These are phyloP conservation scores for Papiliotrema laurentii DNA, from an alignment of 1,284 basidiomycete species.

Conservation along the genomic window DNA sequence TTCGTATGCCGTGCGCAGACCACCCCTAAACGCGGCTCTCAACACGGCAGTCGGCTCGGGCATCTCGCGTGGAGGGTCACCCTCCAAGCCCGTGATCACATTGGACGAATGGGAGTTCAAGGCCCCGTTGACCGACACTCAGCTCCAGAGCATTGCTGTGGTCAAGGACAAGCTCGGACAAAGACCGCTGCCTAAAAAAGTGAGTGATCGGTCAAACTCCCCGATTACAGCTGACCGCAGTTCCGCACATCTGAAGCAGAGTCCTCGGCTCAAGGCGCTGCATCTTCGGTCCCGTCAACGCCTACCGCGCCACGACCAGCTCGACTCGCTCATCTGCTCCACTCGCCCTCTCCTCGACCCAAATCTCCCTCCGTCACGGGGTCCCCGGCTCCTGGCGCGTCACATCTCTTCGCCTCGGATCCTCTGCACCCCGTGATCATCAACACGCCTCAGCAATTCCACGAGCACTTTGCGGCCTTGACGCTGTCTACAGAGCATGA, in stretches of 20 bases:
- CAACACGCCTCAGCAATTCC: slow-evolving; percentile 84
- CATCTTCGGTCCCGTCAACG: slow-evolving; percentile 19
- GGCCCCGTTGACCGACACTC: slow-evolving; percentile 66
- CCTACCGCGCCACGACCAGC: slow-evolving; percentile 52
- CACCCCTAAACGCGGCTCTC: slow-evolving; percentile 1
- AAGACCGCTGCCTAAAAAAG: slow-evolving; percentile 65
- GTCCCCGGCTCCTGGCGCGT: slow-evolving; percentile 25
- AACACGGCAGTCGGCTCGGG: slow-evolving; percentile 4
- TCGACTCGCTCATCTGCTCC: slow-evolving; percentile 8
- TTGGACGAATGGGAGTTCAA: slow-evolving; percentile 86
- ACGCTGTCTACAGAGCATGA: slow-evolving; percentile 82
- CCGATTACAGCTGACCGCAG: too few relatives aligned
- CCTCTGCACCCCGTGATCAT: slow-evolving; percentile 54
- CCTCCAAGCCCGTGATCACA: slow-evolving; percentile 29
- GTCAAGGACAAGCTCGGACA: slow-evolving; percentile 63
- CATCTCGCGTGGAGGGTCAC: slow-evolving; percentile 16
- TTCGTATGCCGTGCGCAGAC: slow-evolving; percentile 11
- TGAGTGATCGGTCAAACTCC: slow-evolving; percentile 43
- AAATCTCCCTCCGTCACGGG: slow-evolving; percentile 7
- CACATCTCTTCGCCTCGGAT: slow-evolving; percentile 43
- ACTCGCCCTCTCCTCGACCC: slow-evolving; percentile 12
- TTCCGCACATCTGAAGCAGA: too few relatives aligned
- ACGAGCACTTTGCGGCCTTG: slow-evolving; percentile 85
- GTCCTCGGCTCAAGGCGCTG: slow-evolving; percentile 18
- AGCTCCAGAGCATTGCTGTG: slow-evolving; percentile 61